Evolutionary conservation across 1,284 basidiomycete genomes (phyloP), one percentile per base, ranked within the genome.

Genomic region (Meira miltonrushii): DNA sequence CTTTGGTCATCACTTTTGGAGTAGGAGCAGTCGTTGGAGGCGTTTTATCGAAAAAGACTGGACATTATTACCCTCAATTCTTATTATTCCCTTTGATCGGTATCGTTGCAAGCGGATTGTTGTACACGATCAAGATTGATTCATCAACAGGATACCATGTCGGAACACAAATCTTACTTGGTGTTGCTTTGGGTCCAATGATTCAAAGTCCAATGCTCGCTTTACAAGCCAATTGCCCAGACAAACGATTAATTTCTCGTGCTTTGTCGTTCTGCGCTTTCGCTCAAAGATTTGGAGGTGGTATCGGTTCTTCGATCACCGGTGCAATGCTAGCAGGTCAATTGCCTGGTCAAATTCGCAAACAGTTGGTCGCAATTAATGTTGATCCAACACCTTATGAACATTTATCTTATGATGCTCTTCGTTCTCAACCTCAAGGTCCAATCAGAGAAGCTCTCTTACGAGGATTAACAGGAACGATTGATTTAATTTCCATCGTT

Each of bases 131-230:
- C 43, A 17, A 17, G 8, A 25, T 44, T 25, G 23, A 17, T 4
- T 17, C 43, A 4, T 17, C 17, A 17, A 44, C 43, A 9, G 43
- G 43, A 17, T 25, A 4, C 43, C 43, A 44, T 17, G 9, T 44
- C 9, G 43, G 43, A 25, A 17, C 43, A 25, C 43, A 44, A 25
- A 44, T 44, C 9, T 25, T 44, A 25, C 9, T 44, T 4, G 43
- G 43, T 25, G 17, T 44, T 17, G 43, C 17, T 25, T 17, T 44
- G 9, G 43, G 43, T 25, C 17, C 23, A 25, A 44, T 44, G 17
- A 44, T 44, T 25, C 43, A 44, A 44, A 25, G 43, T 17, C 43
- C 43, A 17, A 17, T 44, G 43, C 43, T 44, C 43, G 23, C 43
- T 17, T 17, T 44, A 17, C 43, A 44, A 44, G 43, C 43, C 8